These are phyloP conservation scores for Penicillium daleae DNA, from an alignment of 495 filamentous ascomycete species.

Conservation along the genomic window DNA sequence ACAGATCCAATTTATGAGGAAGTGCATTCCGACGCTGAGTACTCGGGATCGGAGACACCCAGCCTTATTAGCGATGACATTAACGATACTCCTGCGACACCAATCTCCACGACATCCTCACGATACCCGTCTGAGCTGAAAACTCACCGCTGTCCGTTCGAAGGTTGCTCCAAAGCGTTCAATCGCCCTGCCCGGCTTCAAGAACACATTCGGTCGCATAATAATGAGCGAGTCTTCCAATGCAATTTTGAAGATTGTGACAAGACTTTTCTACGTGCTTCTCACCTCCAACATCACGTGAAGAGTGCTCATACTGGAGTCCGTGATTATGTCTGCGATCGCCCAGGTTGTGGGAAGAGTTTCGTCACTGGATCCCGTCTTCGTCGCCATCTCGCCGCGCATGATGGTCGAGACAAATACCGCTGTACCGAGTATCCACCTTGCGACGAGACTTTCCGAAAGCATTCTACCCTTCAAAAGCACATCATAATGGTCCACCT, in stretches of 20 bases:
- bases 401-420: slow-evolving; percentile 69
- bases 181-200: slow-evolving; percentile 80
- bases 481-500: slow-evolving; percentile 79
- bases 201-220: slow-evolving; percentile 80
- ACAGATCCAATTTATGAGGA: slow-evolving; percentile 51
- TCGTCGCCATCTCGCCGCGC: slow-evolving; percentile 65
- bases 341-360: slow-evolving; percentile 72
- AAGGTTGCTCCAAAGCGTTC: slow-evolving; percentile 79
- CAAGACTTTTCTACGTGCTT: slow-evolving; percentile 79
- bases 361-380: slow-evolving; percentile 80
- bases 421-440: slow-evolving; percentile 73
- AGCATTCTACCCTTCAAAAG: slow-evolving; percentile 81
- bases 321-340: slow-evolving; percentile 70
- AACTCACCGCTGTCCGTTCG: slow-evolving; percentile 68
- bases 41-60: slow-evolving; percentile 34
- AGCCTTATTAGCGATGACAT: slow-evolving; percentile 41
- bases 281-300: slow-evolving; percentile 81
- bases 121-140: slow-evolving; percentile 72
- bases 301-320: slow-evolving; percentile 78
- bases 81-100: slow-evolving; percentile 55
- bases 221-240: slow-evolving; percentile 71
- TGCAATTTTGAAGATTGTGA: slow-evolving; percentile 72
- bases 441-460: slow-evolving; percentile 82
- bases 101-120: slow-evolving; percentile 55
- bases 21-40: slow-evolving; percentile 42